Percentiles rank a stretch among this genome's conserved stretches.
These are phyloP conservation scores for Aspergillus amoenus DNA, from an alignment of 2,329 filamentous ascomycete genomes.

Conservation along the genomic window DNA sequence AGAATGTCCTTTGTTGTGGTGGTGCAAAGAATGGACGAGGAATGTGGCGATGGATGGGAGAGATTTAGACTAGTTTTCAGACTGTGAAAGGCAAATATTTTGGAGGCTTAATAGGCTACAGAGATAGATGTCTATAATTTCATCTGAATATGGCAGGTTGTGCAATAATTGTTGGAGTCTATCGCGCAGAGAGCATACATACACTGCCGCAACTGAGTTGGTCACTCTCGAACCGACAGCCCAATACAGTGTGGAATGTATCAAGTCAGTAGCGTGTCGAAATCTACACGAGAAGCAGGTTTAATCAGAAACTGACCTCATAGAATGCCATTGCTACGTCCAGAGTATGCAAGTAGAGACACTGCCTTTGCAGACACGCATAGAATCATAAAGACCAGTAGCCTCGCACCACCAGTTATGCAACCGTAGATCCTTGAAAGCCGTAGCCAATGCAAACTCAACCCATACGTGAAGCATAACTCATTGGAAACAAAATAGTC, in stretches of 20 bases:
- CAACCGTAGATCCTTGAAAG: not conserved
- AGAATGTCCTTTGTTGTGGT: not conserved
- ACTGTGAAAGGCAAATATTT: not conserved
- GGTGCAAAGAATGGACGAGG: slow-evolving; percentile 1
- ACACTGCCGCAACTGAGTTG: not conserved
- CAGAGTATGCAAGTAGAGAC: not conserved
- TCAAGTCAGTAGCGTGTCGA: not conserved
- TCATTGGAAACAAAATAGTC: not conserved
- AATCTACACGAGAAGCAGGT: not conserved
- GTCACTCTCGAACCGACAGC: not conserved
- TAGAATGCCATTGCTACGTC: slow-evolving; percentile 1
- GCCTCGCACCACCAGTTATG: not conserved
- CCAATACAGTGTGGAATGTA: not conserved
- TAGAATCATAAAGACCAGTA: not conserved
- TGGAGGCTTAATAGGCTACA: not conserved
- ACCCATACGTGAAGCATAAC: not conserved
- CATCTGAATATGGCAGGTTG: not conserved
- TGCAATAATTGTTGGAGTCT: not conserved
- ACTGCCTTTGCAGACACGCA: not conserved
- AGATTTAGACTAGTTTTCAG: not conserved
- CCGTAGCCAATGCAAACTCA: not conserved
- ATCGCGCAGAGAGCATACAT: not conserved
- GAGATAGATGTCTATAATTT: not conserved
- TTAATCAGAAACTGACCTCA: not conserved
- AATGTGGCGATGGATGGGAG: not conserved